Percentiles rank a stretch among this genome's conserved stretches.
These are phyloP conservation scores for Umbelopsis vinacea DNA, from an alignment of 192 early-diverging fungal genomes.

Conservation along the genomic window DNA sequence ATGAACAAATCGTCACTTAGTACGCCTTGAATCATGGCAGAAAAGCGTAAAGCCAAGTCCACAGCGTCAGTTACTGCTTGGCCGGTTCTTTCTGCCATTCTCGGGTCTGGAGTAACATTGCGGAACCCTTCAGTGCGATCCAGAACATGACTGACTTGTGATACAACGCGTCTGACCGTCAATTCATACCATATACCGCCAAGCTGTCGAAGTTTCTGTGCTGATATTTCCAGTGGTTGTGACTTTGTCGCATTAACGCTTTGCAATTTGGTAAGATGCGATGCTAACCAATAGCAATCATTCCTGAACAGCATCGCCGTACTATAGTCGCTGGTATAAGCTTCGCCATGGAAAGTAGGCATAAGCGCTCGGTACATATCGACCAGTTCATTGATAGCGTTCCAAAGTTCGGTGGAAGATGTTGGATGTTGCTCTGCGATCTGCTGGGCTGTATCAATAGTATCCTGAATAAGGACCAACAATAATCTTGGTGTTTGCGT, in stretches of 20 bases:
- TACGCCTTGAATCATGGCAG: constrained; percentile 15
- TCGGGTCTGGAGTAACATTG: constrained; percentile 22
- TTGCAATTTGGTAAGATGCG: constrained; percentile 46
- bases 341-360: constrained; percentile 62
- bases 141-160: constrained; percentile 3
- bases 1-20: constrained; percentile 28
- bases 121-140: constrained; percentile 29
- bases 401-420: constrained; percentile 41
- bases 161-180: constrained; percentile 20
- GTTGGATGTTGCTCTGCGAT: constrained; percentile 28
- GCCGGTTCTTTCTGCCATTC: not conserved
- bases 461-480: constrained; percentile 21
- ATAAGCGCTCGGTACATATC: constrained; percentile 67
- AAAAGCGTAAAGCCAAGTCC: constrained; percentile 2
- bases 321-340: constrained; percentile 57
- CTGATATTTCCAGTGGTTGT: constrained; percentile 22
- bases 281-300: constrained; percentile 68
- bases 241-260: not conserved
- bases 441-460: constrained; percentile 24
- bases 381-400: constrained; percentile 49
- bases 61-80: constrained; percentile 7
- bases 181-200: constrained; percentile 34
- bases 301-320: constrained; percentile 68
- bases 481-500: constrained; percentile 41
- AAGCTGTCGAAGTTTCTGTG: constrained; percentile 20